Percentiles rank a stretch among this genome's conserved stretches.
phyloP scores from a whole-genome alignment of 768 basidiomycete genomes.

The Mrakia frigida region DNA sequence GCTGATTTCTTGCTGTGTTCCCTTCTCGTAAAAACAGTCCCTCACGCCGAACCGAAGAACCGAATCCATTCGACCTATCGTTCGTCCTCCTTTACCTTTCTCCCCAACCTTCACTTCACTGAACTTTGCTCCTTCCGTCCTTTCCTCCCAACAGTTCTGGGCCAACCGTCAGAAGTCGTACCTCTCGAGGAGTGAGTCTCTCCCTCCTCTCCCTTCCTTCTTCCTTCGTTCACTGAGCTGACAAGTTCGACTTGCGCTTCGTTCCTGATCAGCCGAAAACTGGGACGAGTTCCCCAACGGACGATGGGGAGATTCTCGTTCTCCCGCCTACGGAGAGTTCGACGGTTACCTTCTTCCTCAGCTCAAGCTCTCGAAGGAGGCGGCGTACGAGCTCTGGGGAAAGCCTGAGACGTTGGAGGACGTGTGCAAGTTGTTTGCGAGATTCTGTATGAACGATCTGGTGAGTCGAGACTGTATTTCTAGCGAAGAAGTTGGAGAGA shows the following conservation, averaged over 20 bases:
- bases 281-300: constrained; percentile 99
- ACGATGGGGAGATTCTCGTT: constrained; percentile 93
- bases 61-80: constrained; percentile 89
- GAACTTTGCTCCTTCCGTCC: not conserved
- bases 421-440: constrained; percentile 41
- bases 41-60: constrained; percentile 85
- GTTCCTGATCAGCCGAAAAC: constrained; percentile 58
- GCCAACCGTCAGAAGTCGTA: constrained; percentile 94
- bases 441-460: constrained; percentile 44
- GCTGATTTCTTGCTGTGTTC: constrained; percentile 10
- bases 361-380: constrained; percentile 35
- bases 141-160: constrained; percentile 41
- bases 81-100: not conserved
- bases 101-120: not conserved
- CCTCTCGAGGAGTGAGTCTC: constrained; percentile 63
- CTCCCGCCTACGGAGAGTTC: constrained; percentile 95
- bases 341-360: constrained; percentile 55
- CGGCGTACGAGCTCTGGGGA: constrained; percentile 43
- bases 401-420: constrained; percentile 37
- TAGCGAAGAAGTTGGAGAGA: not conserved
- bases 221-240: not conserved
- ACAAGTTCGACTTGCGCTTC: no score
- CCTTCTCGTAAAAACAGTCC: constrained; percentile 53
- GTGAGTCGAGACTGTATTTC: not conserved
- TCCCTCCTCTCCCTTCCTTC: not conserved